Percentiles rank a stretch among this genome's conserved stretches.
Conservation (phyloP, 257 asterid genomes). For the Petrea volubilis region DNA sequence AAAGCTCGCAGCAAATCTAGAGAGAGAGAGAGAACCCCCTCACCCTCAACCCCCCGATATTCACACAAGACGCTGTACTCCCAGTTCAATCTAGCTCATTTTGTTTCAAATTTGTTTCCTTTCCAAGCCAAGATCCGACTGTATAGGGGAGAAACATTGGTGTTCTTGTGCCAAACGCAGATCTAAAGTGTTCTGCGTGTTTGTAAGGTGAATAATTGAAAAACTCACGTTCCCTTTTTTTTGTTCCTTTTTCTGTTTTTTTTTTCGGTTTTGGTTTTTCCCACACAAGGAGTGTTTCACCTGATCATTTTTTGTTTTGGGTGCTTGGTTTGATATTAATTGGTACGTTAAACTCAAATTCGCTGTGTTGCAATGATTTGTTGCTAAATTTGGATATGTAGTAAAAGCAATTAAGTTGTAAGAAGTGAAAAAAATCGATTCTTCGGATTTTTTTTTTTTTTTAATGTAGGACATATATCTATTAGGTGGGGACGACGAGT, state of each 20-base stretch:
- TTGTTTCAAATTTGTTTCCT: not conserved
- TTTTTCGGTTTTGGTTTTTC: not conserved
- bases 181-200: slow-evolving; percentile 14
- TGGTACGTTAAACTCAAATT: not conserved
- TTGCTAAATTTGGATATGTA: not conserved
- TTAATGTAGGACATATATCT: slow-evolving; percentile 11
- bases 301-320: not conserved
- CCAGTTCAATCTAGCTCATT: slow-evolving; percentile 9
- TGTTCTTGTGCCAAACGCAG: slow-evolving; percentile 10
- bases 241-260: too few species aligned
- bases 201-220: slow-evolving; percentile 27
- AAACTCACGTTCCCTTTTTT: not conserved
- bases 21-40: slow-evolving; percentile 18
- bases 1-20: slow-evolving; percentile 53
- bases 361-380: not conserved
- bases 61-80: not conserved
- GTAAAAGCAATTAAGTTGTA: not conserved
- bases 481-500: slow-evolving; percentile 19
- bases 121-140: not conserved
- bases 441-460: not conserved
- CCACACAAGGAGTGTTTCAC: not conserved
- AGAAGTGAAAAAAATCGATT: not conserved
- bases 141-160: not conserved
- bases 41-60: not conserved
- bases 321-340: not conserved